phyloP scores from a whole-genome alignment of 257 asterid genomes.

The Nicotiana attenuata region DNA sequence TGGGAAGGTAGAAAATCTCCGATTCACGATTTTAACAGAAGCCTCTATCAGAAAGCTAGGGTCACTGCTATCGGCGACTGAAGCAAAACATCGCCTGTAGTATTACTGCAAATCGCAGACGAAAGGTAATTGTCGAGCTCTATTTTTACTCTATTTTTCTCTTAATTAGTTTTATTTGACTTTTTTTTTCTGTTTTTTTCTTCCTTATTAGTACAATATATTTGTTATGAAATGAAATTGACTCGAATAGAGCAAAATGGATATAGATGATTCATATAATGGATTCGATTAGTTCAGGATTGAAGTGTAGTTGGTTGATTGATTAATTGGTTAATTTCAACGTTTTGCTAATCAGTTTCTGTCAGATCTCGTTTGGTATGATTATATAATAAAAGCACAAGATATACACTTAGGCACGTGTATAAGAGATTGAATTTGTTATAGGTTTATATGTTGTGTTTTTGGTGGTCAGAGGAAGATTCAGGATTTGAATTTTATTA shows the following conservation, averaged over 20 bases:
- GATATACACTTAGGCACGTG: not conserved
- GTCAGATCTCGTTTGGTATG: not conserved
- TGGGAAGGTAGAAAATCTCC: not conserved
- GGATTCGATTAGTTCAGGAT: not conserved
- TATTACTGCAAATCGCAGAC: not conserved
- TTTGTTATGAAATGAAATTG: not conserved
- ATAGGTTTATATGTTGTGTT: not conserved
- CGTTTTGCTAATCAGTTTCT: not conserved
- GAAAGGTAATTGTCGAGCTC: not conserved
- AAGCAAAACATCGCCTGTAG: not conserved
- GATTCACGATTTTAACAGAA: not conserved
- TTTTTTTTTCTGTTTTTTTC: not conserved
- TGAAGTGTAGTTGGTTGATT: not conserved
- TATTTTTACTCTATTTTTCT: not conserved
- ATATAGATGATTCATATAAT: not conserved
- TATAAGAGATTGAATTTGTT: no score
- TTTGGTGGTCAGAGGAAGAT: not conserved
- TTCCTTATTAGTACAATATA: not conserved
- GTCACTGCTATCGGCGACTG: not conserved
- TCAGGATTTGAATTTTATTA: no score
- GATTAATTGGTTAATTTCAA: not conserved
- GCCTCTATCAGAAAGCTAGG: not conserved
- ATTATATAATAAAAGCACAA: not conserved
- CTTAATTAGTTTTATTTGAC: not conserved
- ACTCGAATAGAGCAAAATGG: not conserved